A percentile compares a stretch with the other conserved stretches of the same genome.
phyloP scores from a whole-genome alignment of 805 yeast genomes.

The Cyberlindnera amylophila region DNA sequence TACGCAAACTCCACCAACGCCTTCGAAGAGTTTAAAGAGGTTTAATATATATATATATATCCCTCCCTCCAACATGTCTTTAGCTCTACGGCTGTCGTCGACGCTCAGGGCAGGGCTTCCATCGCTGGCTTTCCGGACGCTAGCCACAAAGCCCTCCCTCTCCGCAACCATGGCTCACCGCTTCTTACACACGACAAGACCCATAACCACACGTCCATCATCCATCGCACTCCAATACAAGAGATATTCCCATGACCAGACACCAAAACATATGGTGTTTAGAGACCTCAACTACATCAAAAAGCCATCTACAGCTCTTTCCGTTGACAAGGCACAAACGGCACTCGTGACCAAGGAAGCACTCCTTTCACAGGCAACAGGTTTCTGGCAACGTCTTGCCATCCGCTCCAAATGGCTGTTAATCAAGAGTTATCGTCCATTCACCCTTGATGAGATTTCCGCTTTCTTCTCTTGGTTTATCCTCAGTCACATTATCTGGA shows the following conservation, averaged over 20 bases:
- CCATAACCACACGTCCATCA: no score
- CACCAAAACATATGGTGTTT: slow-evolving; percentile 15
- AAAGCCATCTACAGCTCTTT: slow-evolving; percentile 1
- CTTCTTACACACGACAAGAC: neutral
- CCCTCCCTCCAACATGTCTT: neutral
- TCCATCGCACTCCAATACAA: neutral
- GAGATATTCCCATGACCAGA: neutral
- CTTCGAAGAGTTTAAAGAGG: no score
- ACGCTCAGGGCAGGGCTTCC: neutral
- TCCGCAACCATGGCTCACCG: neutral
- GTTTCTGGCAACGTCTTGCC: slow-evolving; percentile 39
- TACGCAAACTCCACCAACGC: no score
- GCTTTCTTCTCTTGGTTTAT: slow-evolving; percentile 90
- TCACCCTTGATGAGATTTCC: slow-evolving; percentile 80
- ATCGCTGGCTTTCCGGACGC: neutral
- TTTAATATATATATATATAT: no score
- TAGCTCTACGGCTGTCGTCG: slow-evolving; percentile 1
- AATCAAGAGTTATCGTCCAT: slow-evolving; percentile 74
- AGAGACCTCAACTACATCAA: slow-evolving; percentile 15
- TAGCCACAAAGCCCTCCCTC: slow-evolving; percentile 2
- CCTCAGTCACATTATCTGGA: slow-evolving; percentile 76
- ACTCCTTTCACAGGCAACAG: slow-evolving; percentile 18
- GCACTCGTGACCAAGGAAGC: slow-evolving; percentile 17
- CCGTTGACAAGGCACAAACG: slow-evolving; percentile 2
- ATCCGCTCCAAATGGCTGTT: slow-evolving; percentile 70